Base-by-base conservation (phyloP, 2,329 filamentous ascomycete species). In the Pezizomycotina sp. region DNA sequence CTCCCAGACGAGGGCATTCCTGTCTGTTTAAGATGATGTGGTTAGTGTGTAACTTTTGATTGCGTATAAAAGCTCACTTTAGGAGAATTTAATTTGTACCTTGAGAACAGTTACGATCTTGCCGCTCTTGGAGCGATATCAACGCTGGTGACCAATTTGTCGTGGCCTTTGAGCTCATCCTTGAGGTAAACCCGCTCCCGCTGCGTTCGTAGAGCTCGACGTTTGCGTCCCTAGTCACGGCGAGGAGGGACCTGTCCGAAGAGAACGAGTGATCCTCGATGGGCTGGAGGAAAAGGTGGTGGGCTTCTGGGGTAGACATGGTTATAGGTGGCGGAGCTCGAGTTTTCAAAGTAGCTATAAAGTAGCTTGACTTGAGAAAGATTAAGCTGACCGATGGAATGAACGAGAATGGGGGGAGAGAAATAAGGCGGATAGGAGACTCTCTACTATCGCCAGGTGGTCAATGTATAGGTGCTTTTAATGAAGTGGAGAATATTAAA, bases 261-360 rank as follows among this genome's bases (percentile, higher is more conserved):
- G 84, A 92, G 71, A 98, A 98, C 39, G 86, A 93, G 61, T 98
- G 89, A 65, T 98, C 89, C 49, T 82, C 81, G 55, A 98, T 93
- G 45, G 86, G 83, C 51, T 77, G 74, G 64, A 95, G 83, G 64
- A 98, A 98, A 49, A 98, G 77, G 55, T 95, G 84, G 62, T 95
- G 82, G 41, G 92, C 79, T 67, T 95, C 81, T 48, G 84, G 81
- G 42, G 76, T 59, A 36, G 80, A 66, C 86, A 95, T 95, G 42
- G 34, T 67, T 58, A 46, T 35, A 34, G 12, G 34, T 31, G 34
- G 6, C n/a, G 13, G 14, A 15, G n/a, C 22, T 41, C 34, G n/a
- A 24, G n/a, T n/a, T n/a, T 19, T 24, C 22, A 7, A 12, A 24
- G 12, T 24, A 31, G 18, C 4, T 18, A 20, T 7, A 10, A 14